Evolutionary conservation across 116 monocot genomes (phyloP).

Genomic region (Phalaenopsis hybrid): DNA sequence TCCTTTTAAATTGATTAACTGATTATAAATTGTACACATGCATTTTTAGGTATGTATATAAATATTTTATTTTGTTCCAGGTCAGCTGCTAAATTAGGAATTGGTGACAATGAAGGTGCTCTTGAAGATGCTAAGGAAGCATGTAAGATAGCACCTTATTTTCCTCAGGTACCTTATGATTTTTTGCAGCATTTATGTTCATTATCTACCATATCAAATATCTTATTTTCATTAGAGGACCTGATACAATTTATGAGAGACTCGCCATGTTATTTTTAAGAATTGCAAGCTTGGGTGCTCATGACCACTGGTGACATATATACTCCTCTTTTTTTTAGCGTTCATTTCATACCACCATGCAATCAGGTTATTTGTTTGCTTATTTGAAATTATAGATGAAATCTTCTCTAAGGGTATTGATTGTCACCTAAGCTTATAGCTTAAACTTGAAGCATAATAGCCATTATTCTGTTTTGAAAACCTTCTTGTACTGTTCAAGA

Average conservation of each 20-base stretch:
- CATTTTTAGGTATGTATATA: background rate
- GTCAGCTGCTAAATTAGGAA: conserved; percentile 56
- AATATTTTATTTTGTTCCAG: conserved; percentile 15
- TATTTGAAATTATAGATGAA: too few relatives aligned
- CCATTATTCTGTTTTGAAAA: too few relatives aligned
- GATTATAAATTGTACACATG: background rate
- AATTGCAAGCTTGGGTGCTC: too few relatives aligned
- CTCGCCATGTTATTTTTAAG: background rate
- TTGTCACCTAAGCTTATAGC: too few relatives aligned
- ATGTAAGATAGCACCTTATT: conserved; percentile 43
- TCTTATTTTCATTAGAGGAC: background rate
- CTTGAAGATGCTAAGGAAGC: conserved; percentile 74
- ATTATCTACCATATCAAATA: background rate
- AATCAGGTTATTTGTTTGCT: too few relatives aligned
- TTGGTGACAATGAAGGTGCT: conserved; percentile 58
- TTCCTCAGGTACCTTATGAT: conserved; percentile 42
- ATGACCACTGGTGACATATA: too few relatives aligned
- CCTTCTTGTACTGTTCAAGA: too few relatives aligned
- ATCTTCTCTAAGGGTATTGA: too few relatives aligned
- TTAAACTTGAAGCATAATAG: too few relatives aligned
- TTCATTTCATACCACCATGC: too few relatives aligned
- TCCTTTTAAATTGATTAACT: background rate
- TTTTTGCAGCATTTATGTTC: background rate
- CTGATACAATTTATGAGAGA: background rate
- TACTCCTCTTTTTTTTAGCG: too few relatives aligned